phyloP scores from a whole-genome alignment of 345 rosid genomes.

The Brassica carinata region DNA sequence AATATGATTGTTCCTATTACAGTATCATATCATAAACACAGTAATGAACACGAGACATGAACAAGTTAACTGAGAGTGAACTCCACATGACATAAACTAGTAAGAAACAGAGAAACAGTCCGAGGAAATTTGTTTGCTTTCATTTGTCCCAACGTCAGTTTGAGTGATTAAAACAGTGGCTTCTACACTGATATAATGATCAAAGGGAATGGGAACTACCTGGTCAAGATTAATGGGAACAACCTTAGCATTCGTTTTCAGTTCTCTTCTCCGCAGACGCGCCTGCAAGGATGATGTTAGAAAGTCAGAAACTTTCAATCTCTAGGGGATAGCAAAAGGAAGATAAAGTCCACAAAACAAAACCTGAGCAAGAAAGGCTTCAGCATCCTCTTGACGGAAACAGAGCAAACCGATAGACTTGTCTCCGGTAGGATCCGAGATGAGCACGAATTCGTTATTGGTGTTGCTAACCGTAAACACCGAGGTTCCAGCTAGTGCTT shows the following conservation, averaged over 20 bases:
- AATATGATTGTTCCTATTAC: too few species aligned
- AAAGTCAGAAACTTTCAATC: not conserved
- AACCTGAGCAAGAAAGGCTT: slow-evolving; percentile 88
- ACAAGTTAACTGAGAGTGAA: not conserved
- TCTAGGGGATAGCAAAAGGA: not conserved
- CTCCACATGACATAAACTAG: not conserved
- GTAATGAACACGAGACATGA: not conserved
- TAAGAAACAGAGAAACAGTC: not conserved
- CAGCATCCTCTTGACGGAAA: slow-evolving; percentile 93
- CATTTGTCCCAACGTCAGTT: slow-evolving; percentile 6
- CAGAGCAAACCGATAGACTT: slow-evolving; percentile 92
- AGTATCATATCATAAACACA: too few species aligned
- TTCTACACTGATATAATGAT: not conserved
- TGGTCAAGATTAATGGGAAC: slow-evolving; percentile 92
- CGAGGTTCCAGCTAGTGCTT: slow-evolving; percentile 69
- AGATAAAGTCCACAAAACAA: not conserved
- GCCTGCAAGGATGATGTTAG: slow-evolving; percentile 47
- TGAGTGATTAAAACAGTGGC: slow-evolving; percentile 2
- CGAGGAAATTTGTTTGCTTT: not conserved
- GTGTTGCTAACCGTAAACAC: slow-evolving; percentile 91
- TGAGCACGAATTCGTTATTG: slow-evolving; percentile 86
- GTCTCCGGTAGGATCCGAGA: slow-evolving; percentile 84
- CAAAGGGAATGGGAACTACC: slow-evolving; percentile 44
- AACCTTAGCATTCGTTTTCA: slow-evolving; percentile 69
- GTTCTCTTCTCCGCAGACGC: slow-evolving; percentile 73